Base-by-base conservation (phyloP, 2,329 filamentous ascomycete species). In the Penicillium digitatum region DNA sequence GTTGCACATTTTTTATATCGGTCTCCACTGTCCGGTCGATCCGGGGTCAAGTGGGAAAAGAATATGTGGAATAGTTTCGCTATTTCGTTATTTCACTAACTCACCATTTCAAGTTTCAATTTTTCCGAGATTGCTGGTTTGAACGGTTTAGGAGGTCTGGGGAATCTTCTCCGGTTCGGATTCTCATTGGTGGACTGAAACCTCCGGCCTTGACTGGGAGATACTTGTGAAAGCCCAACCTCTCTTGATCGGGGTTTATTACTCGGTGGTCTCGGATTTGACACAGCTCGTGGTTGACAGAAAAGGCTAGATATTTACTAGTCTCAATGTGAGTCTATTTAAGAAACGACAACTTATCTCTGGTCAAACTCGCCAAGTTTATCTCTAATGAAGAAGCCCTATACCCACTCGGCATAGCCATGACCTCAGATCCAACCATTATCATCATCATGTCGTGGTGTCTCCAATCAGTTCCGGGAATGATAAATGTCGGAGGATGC, bases 381-480 rank as follows among this genome's bases (percentile, higher is more conserved):
- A 27, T 42, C 34, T 34, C 31, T 22, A 5, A 29, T 16, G 18
- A 29, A 49, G 14, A 45, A 50, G 50, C 26, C 18, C 47, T 37
- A 38, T 29, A 22, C 31, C 38, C 22, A 55, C 27, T 20, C 20
- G 45, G 32, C 56, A 64, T 58, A 52, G 57, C 44, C 46, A 65
- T 65, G 62, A 65, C 62, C 62, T 64, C 63, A 65, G 37, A 49
- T 43, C 12, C 34, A 54, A 57, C 38, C 31, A 37, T 27, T 31
- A 56, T 57, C 62, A 64, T 65, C 63, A 63, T 65, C 44, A 63
- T 64, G 63, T 62, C 63, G 59, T 64, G 50, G 44, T 43, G 55
- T 44, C 22, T 51, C n/a, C 56, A 48, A 44, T 31, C 1, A 38
- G 46, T 58, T 59, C 58, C 55, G 54, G 48, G 9, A 47, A 24